These are phyloP conservation scores for Trichoderma sp. DNA, from an alignment of 2,329 filamentous ascomycete genomes.

Conservation along the genomic window DNA sequence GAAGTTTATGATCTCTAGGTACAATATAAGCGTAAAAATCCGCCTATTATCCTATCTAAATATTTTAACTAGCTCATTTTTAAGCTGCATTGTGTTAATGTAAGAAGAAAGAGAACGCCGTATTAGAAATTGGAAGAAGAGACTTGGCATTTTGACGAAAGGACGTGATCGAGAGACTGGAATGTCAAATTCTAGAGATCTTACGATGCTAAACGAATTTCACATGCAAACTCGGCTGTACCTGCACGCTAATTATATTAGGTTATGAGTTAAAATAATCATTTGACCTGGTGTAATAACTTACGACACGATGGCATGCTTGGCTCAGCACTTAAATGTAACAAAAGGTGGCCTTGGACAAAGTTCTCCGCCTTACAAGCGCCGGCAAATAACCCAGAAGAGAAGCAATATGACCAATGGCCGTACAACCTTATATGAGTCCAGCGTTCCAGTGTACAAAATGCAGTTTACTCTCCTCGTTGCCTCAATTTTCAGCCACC, in stretches of 20 bases:
- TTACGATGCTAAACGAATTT: not conserved
- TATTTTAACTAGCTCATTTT: no score
- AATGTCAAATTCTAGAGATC: not conserved
- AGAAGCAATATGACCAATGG: not conserved
- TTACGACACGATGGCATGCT: not conserved
- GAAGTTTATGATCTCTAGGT: not conserved
- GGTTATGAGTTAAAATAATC: not conserved
- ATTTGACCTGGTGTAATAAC: not conserved
- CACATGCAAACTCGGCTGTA: not conserved
- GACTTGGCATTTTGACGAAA: not conserved
- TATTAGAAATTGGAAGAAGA: not conserved
- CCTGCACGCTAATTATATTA: not conserved
- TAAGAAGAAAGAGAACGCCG: not conserved
- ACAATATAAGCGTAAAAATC: not conserved
- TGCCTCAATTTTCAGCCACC: not conserved
- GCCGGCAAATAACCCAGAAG: not conserved
- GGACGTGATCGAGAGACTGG: not conserved
- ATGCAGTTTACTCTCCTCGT: not conserved
- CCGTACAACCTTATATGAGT: not conserved
- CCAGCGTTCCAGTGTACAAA: no score
- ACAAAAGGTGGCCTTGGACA: not conserved
- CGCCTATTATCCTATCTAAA: not conserved
- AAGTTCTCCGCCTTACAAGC: not conserved
- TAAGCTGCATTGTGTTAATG: no score
- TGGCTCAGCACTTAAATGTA: not conserved